phyloP scores from a whole-genome alignment of 371 early-diverging fungal genomes.

The Dichotomocladium elegans region DNA sequence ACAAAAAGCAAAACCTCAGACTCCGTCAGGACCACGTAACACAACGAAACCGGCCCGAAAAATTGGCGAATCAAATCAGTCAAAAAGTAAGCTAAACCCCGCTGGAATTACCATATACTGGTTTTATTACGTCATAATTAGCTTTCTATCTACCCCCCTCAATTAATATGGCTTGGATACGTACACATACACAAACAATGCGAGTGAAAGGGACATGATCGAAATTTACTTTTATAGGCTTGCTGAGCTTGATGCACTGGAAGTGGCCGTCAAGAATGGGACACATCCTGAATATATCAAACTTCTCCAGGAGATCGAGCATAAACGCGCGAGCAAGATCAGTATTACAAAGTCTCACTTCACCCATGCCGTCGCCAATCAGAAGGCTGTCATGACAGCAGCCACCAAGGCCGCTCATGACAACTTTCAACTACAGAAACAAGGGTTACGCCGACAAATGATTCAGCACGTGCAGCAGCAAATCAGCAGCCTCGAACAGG shows the following conservation, averaged over 20 bases:
- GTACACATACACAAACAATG: too few relatives aligned
- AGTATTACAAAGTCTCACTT: constrained; percentile 8
- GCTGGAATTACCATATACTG: too few relatives aligned
- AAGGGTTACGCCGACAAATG: constrained; percentile 18
- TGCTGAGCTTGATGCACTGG: constrained; percentile 20
- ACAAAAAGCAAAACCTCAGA: too few relatives aligned
- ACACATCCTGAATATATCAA: constrained; percentile 20
- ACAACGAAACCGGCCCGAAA: too few relatives aligned
- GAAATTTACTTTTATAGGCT: constrained; percentile 8
- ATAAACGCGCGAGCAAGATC: constrained; percentile 12
- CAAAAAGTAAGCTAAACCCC: too few relatives aligned
- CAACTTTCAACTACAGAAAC: constrained; percentile 16
- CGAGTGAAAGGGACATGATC: too few relatives aligned
- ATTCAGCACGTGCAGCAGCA: constrained; percentile 21
- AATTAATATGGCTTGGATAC: too few relatives aligned
- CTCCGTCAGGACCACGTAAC: too few relatives aligned
- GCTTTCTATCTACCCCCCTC: too few relatives aligned
- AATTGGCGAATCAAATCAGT: too few relatives aligned
- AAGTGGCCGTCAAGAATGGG: constrained; percentile 17
- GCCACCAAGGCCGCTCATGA: constrained; percentile 19
- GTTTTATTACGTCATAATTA: too few relatives aligned
- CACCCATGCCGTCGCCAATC: constrained; percentile 9
- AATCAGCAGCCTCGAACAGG: constrained; percentile 23
- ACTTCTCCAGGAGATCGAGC: constrained; percentile 16
- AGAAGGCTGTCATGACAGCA: constrained; percentile 7